Conservation (phyloP, 140 eudicot genomes). For the Cichorium intybus region DNA sequence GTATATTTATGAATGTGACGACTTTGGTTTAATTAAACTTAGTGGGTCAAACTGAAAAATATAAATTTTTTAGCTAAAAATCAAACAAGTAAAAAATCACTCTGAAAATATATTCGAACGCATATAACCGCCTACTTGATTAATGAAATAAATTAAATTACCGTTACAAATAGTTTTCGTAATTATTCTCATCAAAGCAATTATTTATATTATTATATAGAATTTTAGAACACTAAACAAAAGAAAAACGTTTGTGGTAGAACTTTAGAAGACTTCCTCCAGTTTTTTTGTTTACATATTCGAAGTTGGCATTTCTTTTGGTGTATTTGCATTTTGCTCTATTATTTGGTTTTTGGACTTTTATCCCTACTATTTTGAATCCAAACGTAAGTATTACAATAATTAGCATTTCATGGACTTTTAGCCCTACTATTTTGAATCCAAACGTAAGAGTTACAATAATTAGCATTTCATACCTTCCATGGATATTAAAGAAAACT, state of each 20-base stretch:
- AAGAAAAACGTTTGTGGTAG: too few species aligned
- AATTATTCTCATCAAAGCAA: neutral
- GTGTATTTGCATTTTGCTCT: neutral
- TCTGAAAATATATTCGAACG: too few species aligned
- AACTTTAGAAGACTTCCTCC: neutral
- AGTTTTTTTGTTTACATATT: neutral
- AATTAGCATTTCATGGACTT: neutral
- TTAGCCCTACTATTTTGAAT: neutral
- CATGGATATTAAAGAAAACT: neutral
- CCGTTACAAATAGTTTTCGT: too few species aligned
- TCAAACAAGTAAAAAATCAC: too few species aligned
- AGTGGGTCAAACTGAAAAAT: too few species aligned
- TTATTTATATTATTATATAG: too few species aligned
- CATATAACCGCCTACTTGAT: too few species aligned
- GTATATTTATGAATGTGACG: too few species aligned
- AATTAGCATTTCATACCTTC: neutral
- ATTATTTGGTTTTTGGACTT: neutral
- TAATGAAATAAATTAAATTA: too few species aligned
- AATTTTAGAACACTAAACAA: too few species aligned
- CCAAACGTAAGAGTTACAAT: neutral
- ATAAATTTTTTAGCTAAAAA: too few species aligned
- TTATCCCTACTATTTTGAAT: neutral
- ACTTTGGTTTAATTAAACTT: too few species aligned
- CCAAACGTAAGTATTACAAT: neutral
- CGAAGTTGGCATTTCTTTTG: neutral